Base-by-base conservation (phyloP, 2,329 filamentous ascomycete species). In the Xylariaceae sp. region DNA sequence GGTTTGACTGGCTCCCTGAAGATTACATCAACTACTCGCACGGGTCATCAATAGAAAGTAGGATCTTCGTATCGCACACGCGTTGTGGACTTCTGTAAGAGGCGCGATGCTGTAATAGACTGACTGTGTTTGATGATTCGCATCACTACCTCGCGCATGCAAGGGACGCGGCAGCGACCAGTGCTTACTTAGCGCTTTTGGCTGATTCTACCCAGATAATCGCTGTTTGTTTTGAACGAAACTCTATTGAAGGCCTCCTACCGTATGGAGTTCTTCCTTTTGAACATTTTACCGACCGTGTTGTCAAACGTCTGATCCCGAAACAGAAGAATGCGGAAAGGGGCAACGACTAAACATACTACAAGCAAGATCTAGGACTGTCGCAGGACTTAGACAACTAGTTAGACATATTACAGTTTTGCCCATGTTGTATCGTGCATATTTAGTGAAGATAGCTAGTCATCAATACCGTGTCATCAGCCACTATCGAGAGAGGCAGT, bases 201-300 rank as follows among this genome's bases (percentile, higher is more conserved):
- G 44, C 47, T 31, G 16, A n/a, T n/a, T n/a, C n/a, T n/a, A n/a
- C n/a, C n/a, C n/a, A n/a, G n/a, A n/a, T n/a, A n/a, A n/a, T n/a
- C n/a, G n/a, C n/a, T n/a, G n/a, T 29, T 5, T n/a, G n/a, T 40
- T 12, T 28, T 24, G 19, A 36, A 41, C 12, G 9, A 33, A 29
- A 17, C n/a, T n/a, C n/a, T n/a, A n/a, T 64, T 82, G 29, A 70
- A 75, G 34, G 14, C 39, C 12, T 37, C 40, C 16, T 37, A 26
- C 19, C 17, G 24, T 21, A 31, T 31, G 9, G 17, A n/a, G n/a
- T n/a, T 11, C 14, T n/a, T 36, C 12, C 17, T 40, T 31, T 9
- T 16, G 4, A 17, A n/a, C n/a, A n/a, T n/a, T 6, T n/a, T 40
- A 31, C 45, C 14, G 21, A 16, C 23, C 8, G 16, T 39, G 14